phyloP scores from a whole-genome alignment of 345 rosid genomes.

The Nasturtium officinale region DNA sequence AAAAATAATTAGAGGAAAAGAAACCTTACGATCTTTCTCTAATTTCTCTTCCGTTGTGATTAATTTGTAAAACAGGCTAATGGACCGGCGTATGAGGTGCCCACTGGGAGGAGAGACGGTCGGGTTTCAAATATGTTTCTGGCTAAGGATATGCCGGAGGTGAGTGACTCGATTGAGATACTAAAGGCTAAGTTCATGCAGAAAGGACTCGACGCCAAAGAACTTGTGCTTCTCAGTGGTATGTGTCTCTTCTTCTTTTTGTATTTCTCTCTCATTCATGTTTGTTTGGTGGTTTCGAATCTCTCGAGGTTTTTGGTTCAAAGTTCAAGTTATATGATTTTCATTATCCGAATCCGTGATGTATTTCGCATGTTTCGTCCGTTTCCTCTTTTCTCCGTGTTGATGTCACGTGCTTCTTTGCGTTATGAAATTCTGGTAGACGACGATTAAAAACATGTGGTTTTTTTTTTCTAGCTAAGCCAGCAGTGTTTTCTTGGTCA shows the following conservation, averaged over 20 bases:
- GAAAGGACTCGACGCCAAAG: slow-evolving; percentile 66
- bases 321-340: slow-evolving; percentile 44
- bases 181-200: slow-evolving; percentile 60
- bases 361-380: slow-evolving; percentile 28
- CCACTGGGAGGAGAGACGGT: slow-evolving; percentile 82
- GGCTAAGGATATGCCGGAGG: slow-evolving; percentile 70
- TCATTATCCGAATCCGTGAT: slow-evolving; percentile 6
- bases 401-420: slow-evolving; percentile 32
- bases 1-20: background rate
- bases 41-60: slow-evolving; percentile 5
- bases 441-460: background rate
- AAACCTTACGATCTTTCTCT: slow-evolving; percentile 1
- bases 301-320: slow-evolving; percentile 42
- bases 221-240: slow-evolving; percentile 80
- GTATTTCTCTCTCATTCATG: slow-evolving; percentile 46
- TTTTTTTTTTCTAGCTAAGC: background rate
- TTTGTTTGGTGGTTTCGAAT: slow-evolving; percentile 38
- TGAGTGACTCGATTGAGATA: slow-evolving; percentile 55
- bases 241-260: slow-evolving; percentile 28
- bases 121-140: slow-evolving; percentile 54
- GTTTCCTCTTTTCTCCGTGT: slow-evolving; percentile 9
- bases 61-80: slow-evolving; percentile 45
- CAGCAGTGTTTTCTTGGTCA: background rate
- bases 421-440: background rate
- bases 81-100: slow-evolving; percentile 69